phyloP scores from a whole-genome alignment of 2,329 filamentous ascomycete species.

The Sporothrix schenckii region DNA sequence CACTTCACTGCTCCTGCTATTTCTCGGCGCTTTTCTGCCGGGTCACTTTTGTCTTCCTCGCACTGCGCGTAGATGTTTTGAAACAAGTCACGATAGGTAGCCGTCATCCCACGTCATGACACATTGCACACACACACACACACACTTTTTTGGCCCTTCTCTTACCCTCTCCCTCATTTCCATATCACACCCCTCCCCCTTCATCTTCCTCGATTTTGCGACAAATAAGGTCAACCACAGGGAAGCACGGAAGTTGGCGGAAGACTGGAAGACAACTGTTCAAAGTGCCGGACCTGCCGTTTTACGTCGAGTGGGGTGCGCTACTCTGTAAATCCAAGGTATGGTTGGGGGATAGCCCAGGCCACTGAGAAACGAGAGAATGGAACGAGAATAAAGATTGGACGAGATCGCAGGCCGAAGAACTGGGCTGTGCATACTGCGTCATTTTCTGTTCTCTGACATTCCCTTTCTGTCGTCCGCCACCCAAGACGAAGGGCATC shows the following conservation, averaged over 20 bases:
- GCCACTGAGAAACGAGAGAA: not conserved
- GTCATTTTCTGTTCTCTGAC: not conserved
- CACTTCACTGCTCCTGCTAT: not conserved
- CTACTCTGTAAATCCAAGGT: not conserved
- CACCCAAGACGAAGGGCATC: not conserved
- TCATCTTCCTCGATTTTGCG: not conserved
- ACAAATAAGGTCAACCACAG: not conserved
- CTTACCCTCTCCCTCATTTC: not conserved
- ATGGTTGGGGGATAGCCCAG: not conserved
- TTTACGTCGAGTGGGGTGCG: not conserved
- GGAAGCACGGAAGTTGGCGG: not conserved
- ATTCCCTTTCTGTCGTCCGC: not conserved
- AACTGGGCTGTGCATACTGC: not conserved
- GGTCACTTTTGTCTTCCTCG: not conserved
- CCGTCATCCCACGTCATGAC: constrained; percentile 29
- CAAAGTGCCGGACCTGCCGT: not conserved
- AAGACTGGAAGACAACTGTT: not conserved
- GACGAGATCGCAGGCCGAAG: not conserved
- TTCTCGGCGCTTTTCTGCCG: not conserved
- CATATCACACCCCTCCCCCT: constrained; percentile 1
- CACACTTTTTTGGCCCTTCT: not conserved
- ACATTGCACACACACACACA: not conserved
- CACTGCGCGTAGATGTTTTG: not conserved
- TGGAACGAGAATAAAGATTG: not conserved
- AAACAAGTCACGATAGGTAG: not conserved